Evolutionary conservation across 805 yeast genomes (phyloP).

Genomic region (Grigorovia transvaalensis): DNA sequence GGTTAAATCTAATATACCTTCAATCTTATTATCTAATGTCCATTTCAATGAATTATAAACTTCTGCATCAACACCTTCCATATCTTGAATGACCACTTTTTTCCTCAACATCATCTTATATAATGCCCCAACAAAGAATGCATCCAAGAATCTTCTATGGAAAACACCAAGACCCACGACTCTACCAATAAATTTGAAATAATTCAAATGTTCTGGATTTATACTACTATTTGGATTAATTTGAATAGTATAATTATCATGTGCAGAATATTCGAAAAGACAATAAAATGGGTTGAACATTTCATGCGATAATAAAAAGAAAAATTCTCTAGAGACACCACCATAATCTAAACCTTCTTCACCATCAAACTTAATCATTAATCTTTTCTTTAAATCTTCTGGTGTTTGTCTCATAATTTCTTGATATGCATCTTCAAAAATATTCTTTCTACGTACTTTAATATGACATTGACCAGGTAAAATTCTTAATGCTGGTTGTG

Average conservation of each 20-base stretch:
- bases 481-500: constrained; percentile 95
- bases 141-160: constrained; percentile 96
- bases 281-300: constrained; percentile 98
- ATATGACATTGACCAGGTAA: constrained; percentile 98
- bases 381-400: constrained; percentile 91
- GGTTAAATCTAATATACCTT: constrained; percentile 76
- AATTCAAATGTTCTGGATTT: constrained; percentile 95
- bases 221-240: constrained; percentile 95
- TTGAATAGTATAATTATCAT: constrained; percentile 94
- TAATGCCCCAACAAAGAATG: constrained; percentile 95
- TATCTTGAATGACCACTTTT: constrained; percentile 88
- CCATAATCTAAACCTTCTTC: constrained; percentile 99
- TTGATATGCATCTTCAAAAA: constrained; percentile 95
- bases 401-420: constrained; percentile 99
- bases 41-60: constrained; percentile 90
- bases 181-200: constrained; percentile 96
- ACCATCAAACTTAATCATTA: constrained; percentile 97
- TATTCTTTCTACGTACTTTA: constrained; percentile 92
- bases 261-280: constrained; percentile 92
- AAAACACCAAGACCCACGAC: constrained; percentile 96
- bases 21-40: constrained; percentile 91
- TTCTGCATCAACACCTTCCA: constrained; percentile 98
- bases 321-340: constrained; percentile 97
- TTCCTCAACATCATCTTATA: constrained; percentile 96
- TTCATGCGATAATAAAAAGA: constrained; percentile 92